These are phyloP conservation scores for Cladosporium austrohemisphaericum DNA, from an alignment of 2,329 filamentous ascomycete genomes.

Conservation along the genomic window DNA sequence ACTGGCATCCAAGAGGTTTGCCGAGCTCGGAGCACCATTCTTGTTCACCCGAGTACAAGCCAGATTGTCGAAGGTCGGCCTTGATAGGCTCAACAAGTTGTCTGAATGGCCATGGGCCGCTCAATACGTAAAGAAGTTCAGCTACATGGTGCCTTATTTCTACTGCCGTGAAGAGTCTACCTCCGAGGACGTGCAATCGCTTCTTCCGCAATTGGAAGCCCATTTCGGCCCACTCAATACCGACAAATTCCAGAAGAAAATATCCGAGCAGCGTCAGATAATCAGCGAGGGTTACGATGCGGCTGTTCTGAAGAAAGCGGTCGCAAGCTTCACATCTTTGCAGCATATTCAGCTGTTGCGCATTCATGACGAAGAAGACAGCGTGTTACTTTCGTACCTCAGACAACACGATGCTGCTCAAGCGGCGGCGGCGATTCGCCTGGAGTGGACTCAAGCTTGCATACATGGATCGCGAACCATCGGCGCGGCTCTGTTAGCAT, in stretches of 20 bases:
- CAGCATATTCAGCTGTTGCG: slow-evolving; percentile 63
- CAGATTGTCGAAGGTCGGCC: slow-evolving; percentile 49
- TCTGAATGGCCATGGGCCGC: slow-evolving; percentile 49
- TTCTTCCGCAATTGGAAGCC: slow-evolving; percentile 26
- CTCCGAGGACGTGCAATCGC: slow-evolving; percentile 14
- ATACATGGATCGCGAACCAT: slow-evolving; percentile 59
- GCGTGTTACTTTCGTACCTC: slow-evolving; percentile 51
- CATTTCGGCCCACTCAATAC: slow-evolving; percentile 34
- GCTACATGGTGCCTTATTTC: slow-evolving; percentile 58
- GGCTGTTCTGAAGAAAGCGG: slow-evolving; percentile 51
- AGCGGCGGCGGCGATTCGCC: slow-evolving; percentile 44
- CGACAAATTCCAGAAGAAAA: slow-evolving; percentile 37
- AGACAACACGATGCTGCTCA: slow-evolving; percentile 41
- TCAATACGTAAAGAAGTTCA: slow-evolving; percentile 56
- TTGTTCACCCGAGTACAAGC: slow-evolving; percentile 52
- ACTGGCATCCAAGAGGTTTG: slow-evolving; percentile 48
- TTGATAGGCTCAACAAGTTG: slow-evolving; percentile 48
- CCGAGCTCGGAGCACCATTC: slow-evolving; percentile 48
- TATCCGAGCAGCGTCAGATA: slow-evolving; percentile 50
- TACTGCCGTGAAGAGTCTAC: slow-evolving; percentile 48
- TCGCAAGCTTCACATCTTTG: slow-evolving; percentile 56
- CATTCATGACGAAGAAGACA: slow-evolving; percentile 58
- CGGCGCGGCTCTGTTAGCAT: slow-evolving; percentile 53
- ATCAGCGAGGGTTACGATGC: slow-evolving; percentile 51
- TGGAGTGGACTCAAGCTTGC: slow-evolving; percentile 61